Evolutionary conservation across 768 basidiomycete species (phyloP), one percentile per base, ranked within the genome.

Genomic region (Baorangia bicolor): DNA sequence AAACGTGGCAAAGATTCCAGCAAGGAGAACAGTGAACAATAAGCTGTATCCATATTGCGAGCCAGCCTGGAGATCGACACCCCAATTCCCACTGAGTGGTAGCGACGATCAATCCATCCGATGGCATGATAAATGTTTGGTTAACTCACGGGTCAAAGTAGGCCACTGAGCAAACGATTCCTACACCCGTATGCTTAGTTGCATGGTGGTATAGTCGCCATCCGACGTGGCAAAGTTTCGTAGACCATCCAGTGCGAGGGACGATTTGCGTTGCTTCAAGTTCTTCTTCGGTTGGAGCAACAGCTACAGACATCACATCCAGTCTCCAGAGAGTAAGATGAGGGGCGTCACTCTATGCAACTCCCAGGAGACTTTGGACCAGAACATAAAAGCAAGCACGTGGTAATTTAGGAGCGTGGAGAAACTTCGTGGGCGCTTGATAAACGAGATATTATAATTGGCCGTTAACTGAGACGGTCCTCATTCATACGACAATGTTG

Each of bases 21-120:
- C 77, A 20, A 97, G 69, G 7, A 97, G 79, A 12, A 98, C 86
- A 16, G 92, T 78, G 71, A 96, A 95, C 30, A 98, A 80, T 14
- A 95, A 78, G 56, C 81, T 82, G 72, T 96, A 97, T 1, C 95
- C 94, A 67, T 81, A 95, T 53, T 85, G 70, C 20, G 89, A 88
- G 11, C 93, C 93, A 1, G 93, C 93, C 71, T 91, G 87, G 9
- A 95, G 75, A 73, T 94, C 93, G 16, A 94, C 92, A 18, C 88
- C 84, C 93, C 92, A 94, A 65, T 94, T 95, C 28, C 92, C 90
- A 20, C 87, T 88, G 51, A 16, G 5, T 25, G 28, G 37, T 31
- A 34, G 31, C 43, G 27, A 40, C 39, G 35, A 43, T 55, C 37
- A 59, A 41, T 12, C 12, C 16, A 48, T 16, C 21, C 21, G 42